Evolutionary conservation across 1,284 basidiomycete species (phyloP).

Genomic region (Coriolopsis trogii): DNA sequence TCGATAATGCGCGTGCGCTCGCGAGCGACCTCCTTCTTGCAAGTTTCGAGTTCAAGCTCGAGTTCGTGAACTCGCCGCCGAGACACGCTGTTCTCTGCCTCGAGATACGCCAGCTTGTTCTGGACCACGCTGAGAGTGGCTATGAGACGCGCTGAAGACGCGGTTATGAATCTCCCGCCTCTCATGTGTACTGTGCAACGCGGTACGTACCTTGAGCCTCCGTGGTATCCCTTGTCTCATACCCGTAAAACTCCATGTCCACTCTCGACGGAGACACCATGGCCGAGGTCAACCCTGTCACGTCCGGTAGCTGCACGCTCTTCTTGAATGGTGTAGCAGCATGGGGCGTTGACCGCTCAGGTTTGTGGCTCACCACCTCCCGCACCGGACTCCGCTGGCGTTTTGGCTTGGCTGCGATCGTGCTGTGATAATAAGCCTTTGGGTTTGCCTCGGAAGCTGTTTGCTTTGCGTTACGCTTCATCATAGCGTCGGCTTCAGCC

Average conservation of each 20-base stretch:
- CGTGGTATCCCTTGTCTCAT: conserved; percentile 49
- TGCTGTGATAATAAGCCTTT: conserved; percentile 24
- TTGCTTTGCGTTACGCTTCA: conserved; percentile 6
- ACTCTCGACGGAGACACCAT: conserved; percentile 68
- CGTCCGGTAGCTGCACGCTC: conserved; percentile 67
- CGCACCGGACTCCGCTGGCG: conserved; percentile 25
- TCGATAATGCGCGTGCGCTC: conserved; percentile 67
- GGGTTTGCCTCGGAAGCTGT: conserved; percentile 23
- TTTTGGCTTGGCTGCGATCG: conserved; percentile 21
- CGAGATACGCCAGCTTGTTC: conserved; percentile 65
- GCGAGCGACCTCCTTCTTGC: conserved; percentile 68
- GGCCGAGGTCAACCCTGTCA: conserved; percentile 77
- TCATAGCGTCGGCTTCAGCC: conserved; percentile 34
- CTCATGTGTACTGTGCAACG: neutral
- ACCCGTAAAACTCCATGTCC: conserved; percentile 52
- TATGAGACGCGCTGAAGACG: conserved; percentile 56
- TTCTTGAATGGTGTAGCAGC: conserved; percentile 28
- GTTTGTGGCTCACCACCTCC: conserved; percentile 21
- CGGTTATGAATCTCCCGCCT: neutral
- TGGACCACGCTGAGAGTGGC: conserved; percentile 67
- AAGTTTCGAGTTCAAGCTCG: conserved; percentile 79
- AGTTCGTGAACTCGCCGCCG: conserved; percentile 78
- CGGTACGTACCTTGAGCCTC: conserved; percentile 59
- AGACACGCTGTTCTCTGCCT: conserved; percentile 81
- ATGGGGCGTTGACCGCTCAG: conserved; percentile 6